phyloP scores from a whole-genome alignment of 2,329 filamentous ascomycete genomes.

The Fusarium albidum region DNA sequence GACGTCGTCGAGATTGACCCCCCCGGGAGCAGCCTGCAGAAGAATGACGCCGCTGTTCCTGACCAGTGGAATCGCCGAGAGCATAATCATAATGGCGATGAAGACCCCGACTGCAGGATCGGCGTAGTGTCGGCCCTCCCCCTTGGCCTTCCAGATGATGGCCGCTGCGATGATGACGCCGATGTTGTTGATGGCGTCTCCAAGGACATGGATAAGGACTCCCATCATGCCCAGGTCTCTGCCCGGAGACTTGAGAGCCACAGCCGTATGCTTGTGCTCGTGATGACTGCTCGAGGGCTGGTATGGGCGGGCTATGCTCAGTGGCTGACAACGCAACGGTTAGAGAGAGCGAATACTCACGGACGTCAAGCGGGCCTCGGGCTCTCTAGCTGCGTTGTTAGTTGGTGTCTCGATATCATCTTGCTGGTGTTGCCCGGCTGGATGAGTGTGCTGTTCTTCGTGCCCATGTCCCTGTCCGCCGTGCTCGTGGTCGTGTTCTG shows the following conservation, averaged over 20 bases:
- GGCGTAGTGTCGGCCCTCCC: slow-evolving; percentile 70
- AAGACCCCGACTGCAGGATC: slow-evolving; percentile 74
- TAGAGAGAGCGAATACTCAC: slow-evolving; percentile 23
- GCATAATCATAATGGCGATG: slow-evolving; percentile 77
- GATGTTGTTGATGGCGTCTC: slow-evolving; percentile 79
- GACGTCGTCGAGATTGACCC: slow-evolving; percentile 68
- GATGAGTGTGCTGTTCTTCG: slow-evolving; percentile 20
- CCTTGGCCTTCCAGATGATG: slow-evolving; percentile 72
- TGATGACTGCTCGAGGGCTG: slow-evolving; percentile 47
- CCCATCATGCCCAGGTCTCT: slow-evolving; percentile 76
- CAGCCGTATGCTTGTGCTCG: slow-evolving; percentile 57
- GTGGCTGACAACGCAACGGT: slow-evolving; percentile 3
- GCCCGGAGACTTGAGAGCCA: slow-evolving; percentile 43
- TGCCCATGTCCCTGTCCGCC: slow-evolving; percentile 36
- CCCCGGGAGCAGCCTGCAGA: slow-evolving; percentile 70
- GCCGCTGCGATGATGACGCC: slow-evolving; percentile 76
- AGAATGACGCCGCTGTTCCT: slow-evolving; percentile 71
- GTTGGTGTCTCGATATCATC: slow-evolving; percentile 14
- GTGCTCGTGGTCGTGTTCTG: slow-evolving; percentile 51
- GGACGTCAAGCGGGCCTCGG: slow-evolving; percentile 20
- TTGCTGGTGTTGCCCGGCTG: slow-evolving; percentile 7
- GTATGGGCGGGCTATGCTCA: slow-evolving; percentile 21
- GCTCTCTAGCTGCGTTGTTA: slow-evolving; percentile 14
- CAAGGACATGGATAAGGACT: slow-evolving; percentile 74
- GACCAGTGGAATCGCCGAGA: slow-evolving; percentile 69